Conservation (phyloP, 176 grass and related monocot genomes). For the Tillandsia leiboldiana region DNA sequence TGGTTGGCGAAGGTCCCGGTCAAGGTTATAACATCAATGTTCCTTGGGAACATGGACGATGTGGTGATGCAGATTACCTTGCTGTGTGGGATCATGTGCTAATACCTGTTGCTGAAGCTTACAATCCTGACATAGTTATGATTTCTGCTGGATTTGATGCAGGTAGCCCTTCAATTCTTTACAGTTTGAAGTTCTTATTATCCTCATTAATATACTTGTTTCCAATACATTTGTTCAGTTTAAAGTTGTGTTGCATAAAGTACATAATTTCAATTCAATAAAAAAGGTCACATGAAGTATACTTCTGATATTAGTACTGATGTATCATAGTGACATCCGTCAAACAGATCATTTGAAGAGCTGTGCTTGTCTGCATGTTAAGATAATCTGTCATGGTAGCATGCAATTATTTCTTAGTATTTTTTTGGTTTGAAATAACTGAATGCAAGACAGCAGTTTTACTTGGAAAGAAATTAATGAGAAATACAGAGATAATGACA, state of each 20-base stretch:
- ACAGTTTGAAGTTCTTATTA: not conserved
- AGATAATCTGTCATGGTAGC: no score
- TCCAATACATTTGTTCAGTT: not conserved
- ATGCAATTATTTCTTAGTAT: no score
- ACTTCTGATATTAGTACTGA: no score
- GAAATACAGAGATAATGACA: no score
- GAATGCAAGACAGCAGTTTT: no score
- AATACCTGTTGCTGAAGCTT: conserved; percentile 63
- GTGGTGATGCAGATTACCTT: conserved; percentile 81
- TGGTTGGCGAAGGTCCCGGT: conserved; percentile 76
- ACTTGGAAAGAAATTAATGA: no score
- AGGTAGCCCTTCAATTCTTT: conserved; percentile 32
- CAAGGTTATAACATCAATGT: conserved; percentile 96
- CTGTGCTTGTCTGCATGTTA: no score
- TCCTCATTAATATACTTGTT: not conserved
- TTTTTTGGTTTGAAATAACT: no score
- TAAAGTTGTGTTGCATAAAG: not conserved
- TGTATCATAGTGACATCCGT: no score
- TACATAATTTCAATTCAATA: not conserved
- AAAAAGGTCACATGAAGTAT: no score
- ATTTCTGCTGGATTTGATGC: conserved; percentile 95
- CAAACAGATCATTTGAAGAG: no score
- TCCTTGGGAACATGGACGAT: conserved; percentile 88
- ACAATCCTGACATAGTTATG: conserved; percentile 76
- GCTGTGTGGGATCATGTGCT: conserved; percentile 85